Base-by-base conservation (phyloP, 2,329 filamentous ascomycete species). In the Tolypocladium capitatum region DNA sequence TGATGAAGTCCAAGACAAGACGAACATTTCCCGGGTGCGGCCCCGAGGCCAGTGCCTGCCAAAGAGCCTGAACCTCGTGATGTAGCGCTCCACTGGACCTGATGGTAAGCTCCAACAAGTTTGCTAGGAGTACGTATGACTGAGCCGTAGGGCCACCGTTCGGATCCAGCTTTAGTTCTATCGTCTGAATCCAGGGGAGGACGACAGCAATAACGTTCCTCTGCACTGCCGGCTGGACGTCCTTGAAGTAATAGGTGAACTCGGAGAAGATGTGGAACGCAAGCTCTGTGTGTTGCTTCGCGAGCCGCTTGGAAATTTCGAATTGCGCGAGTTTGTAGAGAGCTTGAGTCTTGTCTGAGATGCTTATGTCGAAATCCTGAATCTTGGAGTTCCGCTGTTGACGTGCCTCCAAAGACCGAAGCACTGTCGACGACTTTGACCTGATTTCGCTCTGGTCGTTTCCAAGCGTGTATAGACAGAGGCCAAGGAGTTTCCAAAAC, bases 311-410 rank as follows among this genome's bases (percentile, higher is more conserved):
- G 0, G 92, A 97, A 21, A 94, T 94, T 61, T 97, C 91, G 55
- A 96, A 97, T 60, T 98, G 92, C 0, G 94, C 92, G 41, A 94
- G 74, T 67, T 98, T 98, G 68, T 97, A 98, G 3, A 98, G 91
- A 0, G 91, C 90, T 55, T 94, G 94, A 0, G 94, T 98, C 67
- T 96, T 97, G 67, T 98, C 94, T 0, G 91, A 94, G 49, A 98
- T 92, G 62, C 90, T 96, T 58, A 98, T 97, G 59, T 98, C 92
- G 50, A 96, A 94, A 62, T 98, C 92, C 61, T 95, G 88, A 7
- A 98, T 81, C 60, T 94, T 94, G 1, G 91, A 95, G 53, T 81
- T 92, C 54, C 86, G 72, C 3, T 68, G 67, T 54, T 92, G 86
- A 24, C 87, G 80, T 54, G 89, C 81, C 64, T 97, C 92, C 1